Base-by-base conservation (phyloP, 140 eudicot species). In the Bidens hawaiensis region DNA sequence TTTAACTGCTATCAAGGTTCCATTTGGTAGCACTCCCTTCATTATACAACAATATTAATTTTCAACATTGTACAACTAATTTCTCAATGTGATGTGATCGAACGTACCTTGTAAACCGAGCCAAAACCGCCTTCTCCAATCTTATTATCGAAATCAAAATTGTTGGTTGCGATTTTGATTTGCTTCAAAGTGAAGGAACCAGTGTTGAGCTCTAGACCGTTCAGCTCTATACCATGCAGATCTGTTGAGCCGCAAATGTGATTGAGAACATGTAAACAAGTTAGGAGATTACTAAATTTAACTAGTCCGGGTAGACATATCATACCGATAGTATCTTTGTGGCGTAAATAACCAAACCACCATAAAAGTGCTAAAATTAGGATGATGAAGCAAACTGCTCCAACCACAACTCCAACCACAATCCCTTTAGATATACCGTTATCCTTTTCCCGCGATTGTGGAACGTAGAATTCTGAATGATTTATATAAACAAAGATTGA, bases 41-140 rank as follows among this genome's bases (percentile, higher is more conserved):
- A 74, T 10, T 16, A 42, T 23, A 15, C 55, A 4, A 71, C 60
- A 11, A 60, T 3, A 55, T 41, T n/a, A 19, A 43, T 67, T 30
- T 72, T 23, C 25, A 12, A 42, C 41, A 45, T 14, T 4, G 51
- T 30, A 28, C 31, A 53, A 27, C 0, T 18, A 9, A 0, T 17
- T 52, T 13, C 12, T 41, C 12, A 14, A 70, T 33, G 60, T 47
- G 2, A 0, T n/a, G 43, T 60, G 22, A 46, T 18, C 0, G 22
- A 47, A 22, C 1, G 38, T 67, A 86, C 97, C 94, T 86, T 86
- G 77, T 71, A 86, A n/a, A 86, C 97, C 12, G 94, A 68, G 25
- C 97, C 97, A 75, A 86, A 90, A 73, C 97, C 97, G 74, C 97
- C 97, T 79, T 90, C 95, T 17, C 95, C 97, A 54, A 90, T 79